Evolutionary conservation across 176 grass and related monocot genomes (phyloP), one percentile per base, ranked within the genome.

Genomic region (Phoenix dactylifera): DNA sequence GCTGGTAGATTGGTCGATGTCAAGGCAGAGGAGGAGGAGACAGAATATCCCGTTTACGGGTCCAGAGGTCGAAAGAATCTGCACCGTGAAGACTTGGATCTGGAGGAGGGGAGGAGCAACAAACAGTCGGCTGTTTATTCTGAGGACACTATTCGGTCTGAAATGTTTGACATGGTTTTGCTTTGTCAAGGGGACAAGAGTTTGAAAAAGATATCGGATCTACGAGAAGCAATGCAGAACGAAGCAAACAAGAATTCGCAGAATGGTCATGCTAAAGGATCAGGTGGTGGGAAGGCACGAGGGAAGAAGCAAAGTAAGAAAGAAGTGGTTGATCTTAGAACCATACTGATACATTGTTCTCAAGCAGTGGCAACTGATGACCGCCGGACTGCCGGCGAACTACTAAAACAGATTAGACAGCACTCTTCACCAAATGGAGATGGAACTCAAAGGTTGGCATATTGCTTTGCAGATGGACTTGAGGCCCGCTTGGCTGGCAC

Each of bases 321-420:
- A 65, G 91, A 90, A 24, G 92, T 90, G 23, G 86, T 96, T 28
- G 92, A 96, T 66, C 74, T 96, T 57, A 86, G 92, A 69, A 96
- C 86, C 7, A 63, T 96, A 20, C 86, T 96, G 16, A 88, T 90
- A 61, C 92, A 90, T 50, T 96, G 92, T 15, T 86, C 92, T 53
- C 92, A 96, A 69, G 77, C 92, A n/a, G 86, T 96, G 57, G 86
- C 92, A 50, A 74, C 87, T 55, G 83, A 96, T 82, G 92, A 96
- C 64, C 80, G 83, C 55, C 78, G 80, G 32, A 85, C 87, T 55
- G 92, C 87, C 62, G 72, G 67, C 39, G 92, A 96, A 55, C 82
- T 96, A 62, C 65, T 90, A 28, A 96, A 87, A 79, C 86, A 96
- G 73, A 80, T 96, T 70, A 90, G 84, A 64, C 83, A 87, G n/a